Percentiles rank a stretch among this genome's conserved stretches.
Conservation (phyloP, 2,329 filamentous ascomycete species). For the Fusarium concolor region DNA sequence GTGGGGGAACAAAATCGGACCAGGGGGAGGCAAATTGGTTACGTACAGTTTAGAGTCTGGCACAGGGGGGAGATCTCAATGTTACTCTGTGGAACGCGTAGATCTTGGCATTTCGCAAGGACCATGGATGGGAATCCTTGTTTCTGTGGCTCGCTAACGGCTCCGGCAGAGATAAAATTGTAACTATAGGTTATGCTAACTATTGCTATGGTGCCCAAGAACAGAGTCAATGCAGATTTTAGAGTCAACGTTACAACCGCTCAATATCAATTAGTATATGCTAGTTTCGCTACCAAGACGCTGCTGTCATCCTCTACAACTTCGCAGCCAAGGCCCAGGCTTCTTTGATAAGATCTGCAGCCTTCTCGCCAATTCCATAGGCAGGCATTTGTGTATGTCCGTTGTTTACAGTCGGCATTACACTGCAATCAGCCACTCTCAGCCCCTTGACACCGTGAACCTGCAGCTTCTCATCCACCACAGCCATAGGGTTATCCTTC, state of each 20-base stretch:
- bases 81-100: neutral
- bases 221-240: neutral
- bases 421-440: slow-evolving; percentile 65
- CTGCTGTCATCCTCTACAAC: neutral
- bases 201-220: too few relatives aligned
- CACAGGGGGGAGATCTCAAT: too few relatives aligned
- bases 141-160: too few relatives aligned
- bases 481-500: slow-evolving; percentile 61
- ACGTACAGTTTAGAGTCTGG: too few relatives aligned
- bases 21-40: too few relatives aligned
- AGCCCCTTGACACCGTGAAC: slow-evolving; percentile 64
- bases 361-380: slow-evolving; percentile 67
- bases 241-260: neutral
- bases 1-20: neutral
- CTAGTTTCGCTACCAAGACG: neutral
- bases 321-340: slow-evolving; percentile 20
- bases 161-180: neutral
- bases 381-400: slow-evolving; percentile 67
- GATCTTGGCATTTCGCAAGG: slow-evolving; percentile 19
- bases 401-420: slow-evolving; percentile 63
- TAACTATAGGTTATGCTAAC: neutral
- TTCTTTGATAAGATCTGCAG: slow-evolving; percentile 61
- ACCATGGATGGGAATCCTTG: neutral
- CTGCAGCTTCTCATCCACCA: slow-evolving; percentile 64
- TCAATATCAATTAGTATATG: neutral